Evolutionary conservation across 2,329 filamentous ascomycete genomes (phyloP), one percentile per base, ranked within the genome.

Genomic region (Geoglossum cookeanum): DNA sequence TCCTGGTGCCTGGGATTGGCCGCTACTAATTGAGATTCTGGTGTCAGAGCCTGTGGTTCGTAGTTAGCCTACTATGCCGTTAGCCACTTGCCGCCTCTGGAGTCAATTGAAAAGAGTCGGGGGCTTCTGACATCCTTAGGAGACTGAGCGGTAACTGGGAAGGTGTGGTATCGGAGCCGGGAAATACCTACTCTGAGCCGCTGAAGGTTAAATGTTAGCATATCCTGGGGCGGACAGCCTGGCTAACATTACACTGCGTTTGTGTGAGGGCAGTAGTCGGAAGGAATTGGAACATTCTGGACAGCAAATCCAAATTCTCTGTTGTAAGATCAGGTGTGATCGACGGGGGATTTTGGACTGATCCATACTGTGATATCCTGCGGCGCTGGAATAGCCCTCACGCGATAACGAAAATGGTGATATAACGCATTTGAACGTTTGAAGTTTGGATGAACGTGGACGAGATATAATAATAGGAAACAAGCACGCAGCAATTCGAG

Each of bases 11-110:
- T 52, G 45, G 11, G 30, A 7, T 55, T 57, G 48, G 13, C 56
- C 56, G 48, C 55, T 48, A 8, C 44, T 4, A 37, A 57, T 57
- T 57, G 56, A 17, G 56, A 47, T 15, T 55, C 48, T 4, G 48
- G 17, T 5, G 47, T 5, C 15, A 22, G 17, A 27, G 47, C 52
- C 3, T 55, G 52, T 33, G 52, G 52, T 27, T 55, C 27, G 17
- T 32, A 9, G 17, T 55, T 30, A 11, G n/a, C 29, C 47, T 49
- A 3, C 5, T 55, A 32, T 3, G 9, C 7, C 37, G 22, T 55
- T n/a, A 32, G 15, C 11, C 22, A 37, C 4, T 44, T 17, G 8
- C 52, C 5, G 7, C 30, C 9, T 29, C 4, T 22, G 32, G 4
- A 6, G 30, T 32, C 3, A 17, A 13, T 27, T n/a, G 17, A 4